Evolutionary conservation across 176 grass and related monocot genomes (phyloP).

Genomic region (Zoysia japonica): DNA sequence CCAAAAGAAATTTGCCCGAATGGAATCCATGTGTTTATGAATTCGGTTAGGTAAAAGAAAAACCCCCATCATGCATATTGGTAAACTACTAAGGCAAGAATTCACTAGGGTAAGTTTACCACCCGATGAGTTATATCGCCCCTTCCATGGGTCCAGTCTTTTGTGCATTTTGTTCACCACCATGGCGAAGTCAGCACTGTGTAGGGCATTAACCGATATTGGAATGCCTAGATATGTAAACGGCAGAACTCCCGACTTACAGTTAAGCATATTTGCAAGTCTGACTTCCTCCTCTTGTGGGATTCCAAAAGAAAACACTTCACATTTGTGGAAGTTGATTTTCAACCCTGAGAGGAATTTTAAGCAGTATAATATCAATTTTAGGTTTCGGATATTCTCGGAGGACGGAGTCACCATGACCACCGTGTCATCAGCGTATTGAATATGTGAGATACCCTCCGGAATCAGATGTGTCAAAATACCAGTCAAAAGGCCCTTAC

Average conservation of each 20-base stretch:
- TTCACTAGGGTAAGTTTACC: not conserved
- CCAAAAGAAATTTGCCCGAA: not conserved
- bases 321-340: not conserved
- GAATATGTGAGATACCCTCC: no score
- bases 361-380: not conserved
- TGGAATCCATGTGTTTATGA: not conserved
- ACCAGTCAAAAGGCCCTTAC: no score
- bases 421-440: no score
- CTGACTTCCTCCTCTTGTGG: not conserved
- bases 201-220: rapidly evolving
- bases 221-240: not conserved
- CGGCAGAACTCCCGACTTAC: not conserved
- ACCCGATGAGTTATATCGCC: rapidly evolving
- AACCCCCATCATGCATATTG: not conserved
- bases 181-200: rapidly evolving
- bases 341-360: not conserved
- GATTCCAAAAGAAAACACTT: not conserved
- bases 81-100: not conserved
- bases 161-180: not conserved
- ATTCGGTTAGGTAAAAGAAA: rapidly evolving
- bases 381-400: not conserved
- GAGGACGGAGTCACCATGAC: not conserved
- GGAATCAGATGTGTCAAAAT: no score
- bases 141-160: not conserved
- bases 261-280: not conserved